Evolutionary conservation across 2,329 filamentous ascomycete genomes (phyloP).

Genomic region (Hymenoscyphus linearis): DNA sequence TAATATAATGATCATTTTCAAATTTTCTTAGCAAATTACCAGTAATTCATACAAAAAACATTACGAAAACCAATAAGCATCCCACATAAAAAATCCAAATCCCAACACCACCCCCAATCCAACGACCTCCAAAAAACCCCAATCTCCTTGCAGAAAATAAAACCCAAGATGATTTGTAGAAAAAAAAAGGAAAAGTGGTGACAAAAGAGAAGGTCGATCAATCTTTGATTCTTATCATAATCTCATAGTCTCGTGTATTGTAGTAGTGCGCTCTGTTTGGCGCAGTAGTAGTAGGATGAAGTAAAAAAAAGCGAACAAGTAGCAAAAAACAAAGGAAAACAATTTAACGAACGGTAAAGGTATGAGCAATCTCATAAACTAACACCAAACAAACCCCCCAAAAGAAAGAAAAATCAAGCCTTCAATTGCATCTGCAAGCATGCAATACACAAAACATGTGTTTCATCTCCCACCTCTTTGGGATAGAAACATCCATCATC

Average conservation of each 20-base stretch:
- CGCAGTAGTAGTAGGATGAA: not conserved
- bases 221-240: not conserved
- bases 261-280: not conserved
- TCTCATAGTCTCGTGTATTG: not conserved
- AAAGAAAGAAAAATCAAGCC: slow-evolving; percentile 30
- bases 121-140: not conserved
- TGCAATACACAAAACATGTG: slow-evolving; percentile 53
- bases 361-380: not conserved
- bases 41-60: too few relatives aligned
- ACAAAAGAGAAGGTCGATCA: not conserved
- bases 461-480: slow-evolving; percentile 45
- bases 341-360: not conserved
- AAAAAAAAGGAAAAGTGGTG: not conserved
- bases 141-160: not conserved
- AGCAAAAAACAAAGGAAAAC: not conserved
- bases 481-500: slow-evolving; percentile 63
- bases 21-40: too few relatives aligned
- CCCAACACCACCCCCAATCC: not conserved
- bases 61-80: not conserved
- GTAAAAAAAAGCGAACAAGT: not conserved
- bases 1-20: too few relatives aligned
- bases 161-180: not conserved
- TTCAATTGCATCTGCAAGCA: slow-evolving; percentile 59
- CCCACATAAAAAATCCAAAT: not conserved
- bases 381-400: not conserved